phyloP scores from a whole-genome alignment of 371 early-diverging fungal genomes.

The Phascolomyces articulosus region DNA sequence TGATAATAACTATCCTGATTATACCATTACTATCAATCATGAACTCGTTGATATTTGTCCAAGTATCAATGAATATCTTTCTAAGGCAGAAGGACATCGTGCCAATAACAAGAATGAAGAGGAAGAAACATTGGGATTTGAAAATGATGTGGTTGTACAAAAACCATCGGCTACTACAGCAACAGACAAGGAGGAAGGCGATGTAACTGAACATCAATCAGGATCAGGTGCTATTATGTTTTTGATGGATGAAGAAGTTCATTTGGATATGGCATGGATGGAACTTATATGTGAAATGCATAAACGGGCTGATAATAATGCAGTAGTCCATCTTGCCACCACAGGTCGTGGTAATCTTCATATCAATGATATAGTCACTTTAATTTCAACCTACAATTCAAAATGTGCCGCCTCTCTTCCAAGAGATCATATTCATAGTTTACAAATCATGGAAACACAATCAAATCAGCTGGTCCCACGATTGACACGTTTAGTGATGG shows the following conservation, averaged over 20 bases:
- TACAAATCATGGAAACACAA: background rate
- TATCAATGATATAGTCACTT: background rate
- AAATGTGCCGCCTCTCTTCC: slow-evolving; percentile 11
- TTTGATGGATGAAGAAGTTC: background rate
- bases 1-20: background rate
- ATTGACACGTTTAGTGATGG: background rate
- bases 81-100: background rate
- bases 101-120: background rate
- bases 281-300: slow-evolving; percentile 13
- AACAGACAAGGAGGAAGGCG: background rate
- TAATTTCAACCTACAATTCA: background rate
- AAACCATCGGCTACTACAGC: background rate
- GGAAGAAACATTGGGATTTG: background rate
- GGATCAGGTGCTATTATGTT: background rate
- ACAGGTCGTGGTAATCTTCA: background rate
- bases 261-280: background rate
- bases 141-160: background rate
- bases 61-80: background rate
- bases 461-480: background rate
- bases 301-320: slow-evolving; percentile 1
- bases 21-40: background rate
- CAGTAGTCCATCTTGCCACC: slow-evolving; percentile 1
- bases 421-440: background rate
- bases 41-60: background rate
- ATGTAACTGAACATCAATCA: background rate